A percentile compares a stretch with the other conserved stretches of the same genome.
These are phyloP conservation scores for Beauveria sp. DNA, from an alignment of 2,329 filamentous ascomycete species.

Conservation along the genomic window DNA sequence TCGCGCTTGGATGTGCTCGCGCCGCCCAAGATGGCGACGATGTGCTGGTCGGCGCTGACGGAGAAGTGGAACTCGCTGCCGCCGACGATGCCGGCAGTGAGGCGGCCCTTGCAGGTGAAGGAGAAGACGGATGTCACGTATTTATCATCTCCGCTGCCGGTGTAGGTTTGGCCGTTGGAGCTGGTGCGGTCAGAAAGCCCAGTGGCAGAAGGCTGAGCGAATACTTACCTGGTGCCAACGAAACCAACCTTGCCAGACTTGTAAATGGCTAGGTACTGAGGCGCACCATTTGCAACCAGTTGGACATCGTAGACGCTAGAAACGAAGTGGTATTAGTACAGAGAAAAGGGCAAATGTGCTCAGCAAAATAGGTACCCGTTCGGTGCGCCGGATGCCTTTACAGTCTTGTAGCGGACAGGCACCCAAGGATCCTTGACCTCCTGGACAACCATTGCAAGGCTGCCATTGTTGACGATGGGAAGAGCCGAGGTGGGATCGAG, in stretches of 20 bases:
- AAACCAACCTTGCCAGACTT: constrained; percentile 9
- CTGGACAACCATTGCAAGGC: constrained; percentile 3
- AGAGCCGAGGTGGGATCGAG: background rate
- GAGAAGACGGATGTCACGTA: constrained; percentile 5
- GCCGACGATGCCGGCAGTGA: background rate
- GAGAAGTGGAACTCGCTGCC: constrained; percentile 4
- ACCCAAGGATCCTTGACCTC: constrained; percentile 4
- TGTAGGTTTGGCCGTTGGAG: constrained; percentile 6
- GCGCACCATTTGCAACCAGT: background rate
- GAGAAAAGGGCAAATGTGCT: background rate
- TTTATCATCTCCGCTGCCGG: background rate
- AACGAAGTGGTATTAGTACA: background rate
- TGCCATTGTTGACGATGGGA: background rate
- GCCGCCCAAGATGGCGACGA: background rate
- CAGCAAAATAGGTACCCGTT: background rate
- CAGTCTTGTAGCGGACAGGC: constrained; percentile 5
- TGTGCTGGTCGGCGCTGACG: background rate
- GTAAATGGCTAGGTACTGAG: constrained; percentile 1
- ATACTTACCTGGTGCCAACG: constrained; percentile 1
- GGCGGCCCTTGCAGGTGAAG: constrained; percentile 3
- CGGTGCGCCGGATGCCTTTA: background rate
- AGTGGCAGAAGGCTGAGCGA: too few relatives aligned
- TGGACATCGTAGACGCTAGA: background rate
- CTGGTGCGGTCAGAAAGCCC: background rate
- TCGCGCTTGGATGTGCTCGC: background rate